Evolutionary conservation across 257 asterid species (phyloP).

Genomic region (Solanum gandarillasii): DNA sequence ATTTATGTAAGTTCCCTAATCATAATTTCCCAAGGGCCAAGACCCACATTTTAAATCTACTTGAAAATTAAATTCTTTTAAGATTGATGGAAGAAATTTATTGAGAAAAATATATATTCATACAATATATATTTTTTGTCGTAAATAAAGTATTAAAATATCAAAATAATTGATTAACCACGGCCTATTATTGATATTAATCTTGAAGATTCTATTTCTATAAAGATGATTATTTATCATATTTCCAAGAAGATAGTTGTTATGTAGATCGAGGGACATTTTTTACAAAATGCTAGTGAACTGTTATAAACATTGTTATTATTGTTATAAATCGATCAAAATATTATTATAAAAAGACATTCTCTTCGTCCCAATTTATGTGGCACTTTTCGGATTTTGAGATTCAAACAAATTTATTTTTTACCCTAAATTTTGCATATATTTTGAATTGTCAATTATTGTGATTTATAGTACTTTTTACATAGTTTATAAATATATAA

Average conservation of each 20-base stretch:
- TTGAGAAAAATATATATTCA: not conserved
- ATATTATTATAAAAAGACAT: too few relatives aligned
- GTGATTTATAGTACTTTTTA: too few relatives aligned
- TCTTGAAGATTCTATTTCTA: not conserved
- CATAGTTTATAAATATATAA: too few relatives aligned
- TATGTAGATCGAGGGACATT: not conserved
- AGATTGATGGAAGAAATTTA: not conserved
- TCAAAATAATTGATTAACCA: not conserved
- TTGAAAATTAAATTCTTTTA: too few relatives aligned
- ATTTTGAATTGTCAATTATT: too few relatives aligned
- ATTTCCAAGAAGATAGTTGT: not conserved
- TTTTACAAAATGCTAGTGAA: not conserved
- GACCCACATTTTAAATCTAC: not conserved
- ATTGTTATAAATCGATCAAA: not conserved
- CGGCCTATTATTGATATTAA: not conserved
- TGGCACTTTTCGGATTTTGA: fast-evolving
- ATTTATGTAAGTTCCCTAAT: too few relatives aligned
- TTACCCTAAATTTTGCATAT: too few relatives aligned
- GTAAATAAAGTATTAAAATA: too few relatives aligned
- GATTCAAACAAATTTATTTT: too few relatives aligned
- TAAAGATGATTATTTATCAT: not conserved
- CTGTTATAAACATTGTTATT: not conserved
- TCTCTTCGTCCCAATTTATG: fast-evolving
- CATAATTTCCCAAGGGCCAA: too few relatives aligned
- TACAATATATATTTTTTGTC: not conserved